phyloP scores from a whole-genome alignment of 2,329 filamentous ascomycete species.

The Ascochyta rabiei region DNA sequence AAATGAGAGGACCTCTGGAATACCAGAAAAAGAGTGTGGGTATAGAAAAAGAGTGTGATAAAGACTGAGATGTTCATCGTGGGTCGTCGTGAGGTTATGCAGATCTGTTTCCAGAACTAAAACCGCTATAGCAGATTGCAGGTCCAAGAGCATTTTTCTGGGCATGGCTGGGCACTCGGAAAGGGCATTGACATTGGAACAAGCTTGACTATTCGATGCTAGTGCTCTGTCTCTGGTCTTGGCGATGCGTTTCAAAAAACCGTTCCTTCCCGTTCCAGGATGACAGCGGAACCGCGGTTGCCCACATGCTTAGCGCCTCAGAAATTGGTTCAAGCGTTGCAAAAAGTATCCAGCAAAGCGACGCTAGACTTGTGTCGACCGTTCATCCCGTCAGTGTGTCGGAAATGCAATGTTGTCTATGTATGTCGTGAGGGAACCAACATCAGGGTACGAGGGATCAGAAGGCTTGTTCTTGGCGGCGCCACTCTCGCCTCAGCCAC shows the following conservation, averaged over 20 bases:
- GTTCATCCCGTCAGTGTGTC: not conserved
- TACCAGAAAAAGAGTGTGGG: slow-evolving; percentile 11
- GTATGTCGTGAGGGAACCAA: not conserved
- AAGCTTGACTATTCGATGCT: not conserved
- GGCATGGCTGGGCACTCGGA: not conserved
- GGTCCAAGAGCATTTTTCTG: not conserved
- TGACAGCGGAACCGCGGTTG: not conserved
- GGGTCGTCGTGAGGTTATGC: not conserved
- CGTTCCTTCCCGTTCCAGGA: not conserved
- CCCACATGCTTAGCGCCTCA: not conserved
- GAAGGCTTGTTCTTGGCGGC: not conserved
- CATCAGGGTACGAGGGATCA: not conserved
- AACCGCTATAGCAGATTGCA: slow-evolving; percentile 9
- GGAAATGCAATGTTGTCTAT: not conserved
- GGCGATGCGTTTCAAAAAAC: slow-evolving; percentile 1
- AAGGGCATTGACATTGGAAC: not conserved
- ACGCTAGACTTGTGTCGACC: not conserved
- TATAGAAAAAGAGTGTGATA: not conserved
- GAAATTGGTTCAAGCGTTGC: not conserved
- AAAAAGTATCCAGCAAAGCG: too few species aligned
- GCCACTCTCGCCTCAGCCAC: slow-evolving; percentile 2
- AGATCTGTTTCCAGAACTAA: not conserved
- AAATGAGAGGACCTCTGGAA: slow-evolving; percentile 11
- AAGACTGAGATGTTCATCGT: not conserved
- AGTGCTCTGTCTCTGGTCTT: slow-evolving; percentile 2